Percentiles rank a stretch among this genome's conserved stretches.
Conservation (phyloP, 495 filamentous ascomycete genomes). For the Penicillium angulare region DNA sequence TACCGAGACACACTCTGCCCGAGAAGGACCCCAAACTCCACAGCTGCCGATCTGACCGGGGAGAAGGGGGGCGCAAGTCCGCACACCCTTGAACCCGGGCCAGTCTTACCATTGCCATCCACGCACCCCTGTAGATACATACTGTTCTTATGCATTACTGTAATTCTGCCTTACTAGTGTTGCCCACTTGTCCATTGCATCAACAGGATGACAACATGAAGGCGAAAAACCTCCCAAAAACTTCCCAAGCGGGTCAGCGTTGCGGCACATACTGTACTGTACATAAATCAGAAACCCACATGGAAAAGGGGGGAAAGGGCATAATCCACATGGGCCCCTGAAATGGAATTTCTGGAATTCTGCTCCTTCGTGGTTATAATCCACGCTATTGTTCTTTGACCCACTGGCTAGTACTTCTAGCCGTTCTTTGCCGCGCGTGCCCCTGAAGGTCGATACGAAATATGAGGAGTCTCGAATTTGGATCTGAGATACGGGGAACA, state of each 20-base stretch:
- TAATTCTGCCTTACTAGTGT: too few species aligned
- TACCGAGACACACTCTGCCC: not conserved
- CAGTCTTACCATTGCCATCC: too few species aligned
- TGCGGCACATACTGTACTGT: too few species aligned
- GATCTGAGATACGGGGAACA: not conserved
- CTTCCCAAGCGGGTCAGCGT: not conserved
- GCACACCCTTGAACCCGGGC: not conserved
- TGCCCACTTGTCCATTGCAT: too few species aligned
- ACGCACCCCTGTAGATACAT: not conserved
- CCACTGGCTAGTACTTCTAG: slow-evolving; percentile 38
- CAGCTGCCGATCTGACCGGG: slow-evolving; percentile 1
- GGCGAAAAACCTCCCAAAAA: not conserved
- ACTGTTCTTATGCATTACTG: not conserved
- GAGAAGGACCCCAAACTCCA: not conserved
- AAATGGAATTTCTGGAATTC: slow-evolving; percentile 19
- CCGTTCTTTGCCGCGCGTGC: slow-evolving; percentile 24
- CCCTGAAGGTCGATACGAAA: not conserved
- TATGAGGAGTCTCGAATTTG: not conserved
- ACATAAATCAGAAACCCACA: slow-evolving; percentile 1
- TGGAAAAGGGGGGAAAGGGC: not conserved
- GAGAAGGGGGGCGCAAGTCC: not conserved
- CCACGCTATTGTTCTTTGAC: slow-evolving; percentile 16
- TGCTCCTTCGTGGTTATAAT: not conserved
- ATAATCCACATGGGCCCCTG: slow-evolving; percentile 11
- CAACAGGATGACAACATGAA: not conserved